Conservation (phyloP, 2,329 filamentous ascomycete species). For the Hymenotorrendiella dingleyae region DNA sequence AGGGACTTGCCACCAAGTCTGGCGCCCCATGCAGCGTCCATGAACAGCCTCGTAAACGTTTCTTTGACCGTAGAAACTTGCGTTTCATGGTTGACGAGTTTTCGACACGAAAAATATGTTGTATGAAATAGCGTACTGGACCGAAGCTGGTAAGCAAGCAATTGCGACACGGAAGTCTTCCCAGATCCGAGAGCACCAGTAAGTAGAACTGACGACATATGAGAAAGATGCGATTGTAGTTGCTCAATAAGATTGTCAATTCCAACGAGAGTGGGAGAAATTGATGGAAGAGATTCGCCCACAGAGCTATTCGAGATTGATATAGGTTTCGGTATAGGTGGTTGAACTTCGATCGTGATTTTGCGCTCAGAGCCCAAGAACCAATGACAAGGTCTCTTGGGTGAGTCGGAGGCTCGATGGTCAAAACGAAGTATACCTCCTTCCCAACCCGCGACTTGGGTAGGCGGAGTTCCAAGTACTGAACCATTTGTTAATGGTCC, state of each 20-base stretch:
- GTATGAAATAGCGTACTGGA: constrained; percentile 72
- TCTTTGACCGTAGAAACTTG: constrained; percentile 88
- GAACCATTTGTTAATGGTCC: constrained; percentile 89
- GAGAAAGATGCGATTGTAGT: constrained; percentile 68
- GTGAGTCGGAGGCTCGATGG: constrained; percentile 42
- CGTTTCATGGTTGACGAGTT: constrained; percentile 84
- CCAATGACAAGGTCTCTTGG: constrained; percentile 57
- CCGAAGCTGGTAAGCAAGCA: constrained; percentile 68
- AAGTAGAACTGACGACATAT: constrained; percentile 82
- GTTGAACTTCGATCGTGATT: constrained; percentile 68
- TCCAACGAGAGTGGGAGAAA: constrained; percentile 64
- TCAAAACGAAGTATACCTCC: constrained; percentile 82
- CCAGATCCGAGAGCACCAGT: constrained; percentile 87
- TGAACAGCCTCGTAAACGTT: constrained; percentile 75
- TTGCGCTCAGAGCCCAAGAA: constrained; percentile 71
- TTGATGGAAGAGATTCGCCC: constrained; percentile 49
- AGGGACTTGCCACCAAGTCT: constrained; percentile 76
- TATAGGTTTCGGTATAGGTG: constrained; percentile 61
- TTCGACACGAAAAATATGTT: constrained; percentile 80
- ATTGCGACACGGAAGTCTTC: constrained; percentile 75
- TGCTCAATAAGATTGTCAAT: constrained; percentile 73
- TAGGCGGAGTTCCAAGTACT: constrained; percentile 57
- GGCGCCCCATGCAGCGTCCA: constrained; percentile 85
- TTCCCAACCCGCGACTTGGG: constrained; percentile 60
- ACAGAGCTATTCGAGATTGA: constrained; percentile 42